Evolutionary conservation across 768 basidiomycete species (phyloP).

Genomic region (Boletus rex-veris): DNA sequence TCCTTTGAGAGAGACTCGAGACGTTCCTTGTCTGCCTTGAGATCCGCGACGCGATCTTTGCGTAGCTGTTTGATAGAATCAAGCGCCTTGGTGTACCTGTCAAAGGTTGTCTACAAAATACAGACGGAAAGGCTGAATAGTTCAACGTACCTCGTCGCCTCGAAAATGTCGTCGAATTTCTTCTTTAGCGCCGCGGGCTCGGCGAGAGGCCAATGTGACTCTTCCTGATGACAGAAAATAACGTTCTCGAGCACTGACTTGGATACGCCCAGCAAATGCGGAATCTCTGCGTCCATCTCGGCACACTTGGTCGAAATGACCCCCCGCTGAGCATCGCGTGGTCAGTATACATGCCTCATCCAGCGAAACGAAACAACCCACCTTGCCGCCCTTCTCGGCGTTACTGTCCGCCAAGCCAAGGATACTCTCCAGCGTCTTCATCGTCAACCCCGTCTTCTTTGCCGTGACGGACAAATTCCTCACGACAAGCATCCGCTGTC

Average conservation of each 20-base stretch:
- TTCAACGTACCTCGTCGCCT: slow-evolving; percentile 78
- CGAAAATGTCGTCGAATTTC: slow-evolving; percentile 99
- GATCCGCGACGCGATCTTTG: slow-evolving; percentile 85
- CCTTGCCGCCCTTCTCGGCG: slow-evolving; percentile 72
- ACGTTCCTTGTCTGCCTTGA: slow-evolving; percentile 91
- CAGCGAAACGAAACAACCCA: slow-evolving; percentile 23
- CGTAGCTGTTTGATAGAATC: slow-evolving; percentile 87
- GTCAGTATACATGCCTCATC: background rate
- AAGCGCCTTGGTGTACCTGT: slow-evolving; percentile 93
- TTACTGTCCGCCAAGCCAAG: slow-evolving; percentile 69
- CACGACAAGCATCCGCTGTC: slow-evolving; percentile 84
- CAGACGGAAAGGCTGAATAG: background rate
- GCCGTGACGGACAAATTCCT: slow-evolving; percentile 89
- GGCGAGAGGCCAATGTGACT: slow-evolving; percentile 95
- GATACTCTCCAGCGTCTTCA: slow-evolving; percentile 97
- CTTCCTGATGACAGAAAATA: slow-evolving; percentile 99
- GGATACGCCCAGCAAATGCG: slow-evolving; percentile 88
- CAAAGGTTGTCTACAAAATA: background rate
- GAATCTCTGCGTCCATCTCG: slow-evolving; percentile 94
- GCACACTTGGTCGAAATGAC: slow-evolving; percentile 97
- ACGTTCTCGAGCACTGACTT: slow-evolving; percentile 99
- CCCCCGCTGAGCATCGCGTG: slow-evolving; percentile 51
- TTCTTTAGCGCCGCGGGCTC: slow-evolving; percentile 92
- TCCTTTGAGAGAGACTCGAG: slow-evolving; percentile 74
- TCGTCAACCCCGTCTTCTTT: slow-evolving; percentile 90